These are phyloP conservation scores for Misopates orontium DNA, from an alignment of 257 asterid species.

Conservation along the genomic window DNA sequence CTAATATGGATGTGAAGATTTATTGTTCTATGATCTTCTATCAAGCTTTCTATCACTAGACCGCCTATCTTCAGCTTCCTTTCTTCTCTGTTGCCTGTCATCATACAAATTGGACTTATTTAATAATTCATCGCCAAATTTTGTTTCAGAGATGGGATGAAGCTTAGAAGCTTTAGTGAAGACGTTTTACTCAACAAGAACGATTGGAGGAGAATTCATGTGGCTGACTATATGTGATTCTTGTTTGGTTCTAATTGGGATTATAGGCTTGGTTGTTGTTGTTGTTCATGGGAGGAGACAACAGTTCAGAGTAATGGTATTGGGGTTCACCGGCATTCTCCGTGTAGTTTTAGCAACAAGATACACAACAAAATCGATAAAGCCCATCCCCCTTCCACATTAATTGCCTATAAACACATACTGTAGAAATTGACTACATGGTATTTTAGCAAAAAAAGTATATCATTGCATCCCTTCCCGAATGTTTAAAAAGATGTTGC, in stretches of 20 bases:
- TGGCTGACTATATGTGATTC: no score
- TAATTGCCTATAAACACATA: background rate
- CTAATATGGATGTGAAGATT: slow-evolving; percentile 10
- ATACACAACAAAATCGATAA: background rate
- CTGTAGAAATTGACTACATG: background rate
- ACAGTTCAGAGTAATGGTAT: no score
- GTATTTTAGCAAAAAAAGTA: background rate
- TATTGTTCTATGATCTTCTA: slow-evolving; percentile 39
- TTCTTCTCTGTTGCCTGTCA: slow-evolving; percentile 60
- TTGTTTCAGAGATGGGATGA: slow-evolving; percentile 4
- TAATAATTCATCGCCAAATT: no score
- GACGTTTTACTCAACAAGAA: no score
- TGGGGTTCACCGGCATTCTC: background rate
- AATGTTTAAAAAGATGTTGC: background rate
- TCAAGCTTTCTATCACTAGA: slow-evolving; percentile 50
- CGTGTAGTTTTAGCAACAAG: slow-evolving; percentile 6
- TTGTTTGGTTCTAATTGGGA: no score
- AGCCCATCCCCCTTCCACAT: background rate
- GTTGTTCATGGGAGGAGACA: no score
- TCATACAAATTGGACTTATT: slow-evolving; percentile 14
- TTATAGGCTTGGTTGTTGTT: no score
- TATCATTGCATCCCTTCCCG: no score
- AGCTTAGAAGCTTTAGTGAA: no score
- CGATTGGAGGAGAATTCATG: no score
- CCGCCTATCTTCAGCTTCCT: slow-evolving; percentile 60